Evolutionary conservation across 306 rosid genomes (phyloP).

Genomic region (Dryas drummondii): DNA sequence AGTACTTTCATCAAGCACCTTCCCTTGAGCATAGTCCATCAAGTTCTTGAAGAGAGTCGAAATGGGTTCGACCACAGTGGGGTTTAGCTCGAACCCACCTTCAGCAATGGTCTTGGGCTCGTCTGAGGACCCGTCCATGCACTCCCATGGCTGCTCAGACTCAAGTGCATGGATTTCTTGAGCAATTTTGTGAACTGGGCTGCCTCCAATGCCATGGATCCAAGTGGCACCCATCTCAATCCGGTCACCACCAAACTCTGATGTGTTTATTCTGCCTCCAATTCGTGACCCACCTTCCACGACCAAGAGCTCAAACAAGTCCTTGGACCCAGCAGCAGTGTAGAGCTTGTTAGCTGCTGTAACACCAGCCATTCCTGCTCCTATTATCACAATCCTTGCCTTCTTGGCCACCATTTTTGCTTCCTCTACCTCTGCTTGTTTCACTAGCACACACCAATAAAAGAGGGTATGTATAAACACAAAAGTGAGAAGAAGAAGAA

Average conservation of each 20-base stretch:
- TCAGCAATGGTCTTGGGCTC: constrained; percentile 69
- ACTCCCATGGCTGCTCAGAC: constrained; percentile 93
- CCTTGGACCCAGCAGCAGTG: constrained; percentile 47
- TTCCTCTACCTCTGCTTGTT: neutral
- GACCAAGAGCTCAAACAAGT: constrained; percentile 67
- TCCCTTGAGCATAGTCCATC: constrained; percentile 71
- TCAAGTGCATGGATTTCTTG: constrained; percentile 59
- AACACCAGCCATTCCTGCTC: constrained; percentile 98
- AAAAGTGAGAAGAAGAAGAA: constrained; percentile 7
- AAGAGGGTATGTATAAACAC: neutral
- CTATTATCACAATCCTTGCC: constrained; percentile 79
- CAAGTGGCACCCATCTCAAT: constrained; percentile 99
- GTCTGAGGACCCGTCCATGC: constrained; percentile 72
- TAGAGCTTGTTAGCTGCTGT: constrained; percentile 89
- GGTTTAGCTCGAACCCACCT: constrained; percentile 58
- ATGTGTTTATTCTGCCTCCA: constrained; percentile 92
- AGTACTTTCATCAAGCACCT: constrained; percentile 17
- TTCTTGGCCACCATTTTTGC: constrained; percentile 71
- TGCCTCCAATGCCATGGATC: constrained; percentile 95
- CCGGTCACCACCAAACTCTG: constrained; percentile 84
- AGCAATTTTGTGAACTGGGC: constrained; percentile 84
- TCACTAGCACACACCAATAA: neutral
- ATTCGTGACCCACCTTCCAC: constrained; percentile 87
- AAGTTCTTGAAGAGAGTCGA: constrained; percentile 62
- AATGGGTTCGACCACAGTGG: constrained; percentile 58